Base-by-base conservation (phyloP, 2,329 filamentous ascomycete genomes). In the Proliferodiscus dingleyae region DNA sequence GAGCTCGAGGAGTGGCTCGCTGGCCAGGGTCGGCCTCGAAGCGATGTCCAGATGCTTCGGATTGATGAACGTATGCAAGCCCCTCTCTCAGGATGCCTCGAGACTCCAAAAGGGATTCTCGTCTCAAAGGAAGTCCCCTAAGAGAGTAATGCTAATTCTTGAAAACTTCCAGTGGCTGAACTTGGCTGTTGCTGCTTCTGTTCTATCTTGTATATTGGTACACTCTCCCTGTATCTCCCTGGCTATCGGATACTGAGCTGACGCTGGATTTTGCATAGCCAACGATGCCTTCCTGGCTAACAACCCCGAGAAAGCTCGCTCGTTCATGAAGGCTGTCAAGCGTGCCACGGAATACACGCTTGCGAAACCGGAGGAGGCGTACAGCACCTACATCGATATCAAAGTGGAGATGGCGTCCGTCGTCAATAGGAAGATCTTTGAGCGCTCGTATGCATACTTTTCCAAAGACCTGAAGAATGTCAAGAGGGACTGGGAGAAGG, bases 141-240 rank as follows among this genome's bases (percentile, higher is more conserved):
- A n/a, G n/a, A n/a, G n/a, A n/a, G n/a, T n/a, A n/a, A n/a, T n/a
- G n/a, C n/a, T n/a, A n/a, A n/a, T n/a, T n/a, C n/a, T n/a, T n/a
- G n/a, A n/a, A n/a, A n/a, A n/a, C n/a, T n/a, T n/a, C n/a, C n/a
- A n/a, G n/a, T 89, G 22, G 85, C 85, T 26, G 83, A 88, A 64
- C 72, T 89, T 3, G 85, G 85, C 40, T 89, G 85, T 71, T 89
- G 85, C 77, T 89, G 85, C 73, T 89, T 89, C 77, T 89, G 85
- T 68, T 81, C 80, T 22, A 86, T 89, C 64, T 72, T 89, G 32
- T 89, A 89, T 72, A 89, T 89, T 53, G 85, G 81, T 62, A 45
- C 29, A 52, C 40, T 18, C 8, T 6, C 4, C n/a, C n/a, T n/a
- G n/a, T n/a, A 10, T n/a, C 30, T 18, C 11, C 8, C 10, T 16